These are phyloP conservation scores for Elsinoe batatas DNA, from an alignment of 2,329 filamentous ascomycete genomes.

Conservation along the genomic window DNA sequence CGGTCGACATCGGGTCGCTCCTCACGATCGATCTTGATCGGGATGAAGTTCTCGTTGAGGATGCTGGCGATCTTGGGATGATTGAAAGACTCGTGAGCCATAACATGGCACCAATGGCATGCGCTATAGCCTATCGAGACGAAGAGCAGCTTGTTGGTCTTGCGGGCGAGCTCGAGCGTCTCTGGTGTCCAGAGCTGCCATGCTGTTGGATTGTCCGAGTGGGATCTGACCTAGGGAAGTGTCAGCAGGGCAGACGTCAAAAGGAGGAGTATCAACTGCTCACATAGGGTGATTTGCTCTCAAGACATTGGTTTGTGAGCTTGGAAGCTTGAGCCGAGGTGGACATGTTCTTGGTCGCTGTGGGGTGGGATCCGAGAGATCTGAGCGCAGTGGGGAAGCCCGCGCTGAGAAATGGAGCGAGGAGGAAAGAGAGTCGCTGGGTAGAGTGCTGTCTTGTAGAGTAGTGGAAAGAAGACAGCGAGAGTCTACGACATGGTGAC, in stretches of 20 bases:
- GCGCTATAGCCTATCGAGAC: conserved; percentile 91
- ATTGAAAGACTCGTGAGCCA: conserved; percentile 85
- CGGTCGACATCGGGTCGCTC: conserved; percentile 88
- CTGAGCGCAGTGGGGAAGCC: conserved; percentile 5
- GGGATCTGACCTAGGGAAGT: conserved; percentile 50
- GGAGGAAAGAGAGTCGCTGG: not conserved
- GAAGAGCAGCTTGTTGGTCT: conserved; percentile 80
- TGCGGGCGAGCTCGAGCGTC: conserved; percentile 64
- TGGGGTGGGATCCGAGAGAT: not conserved
- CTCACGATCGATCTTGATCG: conserved; percentile 86
- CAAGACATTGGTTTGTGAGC: conserved; percentile 43
- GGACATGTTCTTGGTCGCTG: conserved; percentile 1
- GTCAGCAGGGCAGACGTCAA: not conserved
- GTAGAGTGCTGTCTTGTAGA: not conserved
- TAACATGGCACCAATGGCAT: conserved; percentile 87
- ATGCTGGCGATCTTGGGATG: conserved; percentile 69
- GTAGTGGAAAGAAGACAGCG: not conserved
- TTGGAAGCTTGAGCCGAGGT: not conserved
- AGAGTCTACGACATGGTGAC: not conserved
- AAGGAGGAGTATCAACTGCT: conserved; percentile 21
- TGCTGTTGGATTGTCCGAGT: conserved; percentile 71
- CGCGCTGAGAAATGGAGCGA: not conserved
- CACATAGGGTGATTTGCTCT: conserved; percentile 60
- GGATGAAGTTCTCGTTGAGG: conserved; percentile 80
- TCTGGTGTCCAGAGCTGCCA: conserved; percentile 86